Percentiles rank a stretch among this genome's conserved stretches.
These are phyloP conservation scores for Sordariomycetes sp. DNA, from an alignment of 2,329 filamentous ascomycete species.

Conservation along the genomic window DNA sequence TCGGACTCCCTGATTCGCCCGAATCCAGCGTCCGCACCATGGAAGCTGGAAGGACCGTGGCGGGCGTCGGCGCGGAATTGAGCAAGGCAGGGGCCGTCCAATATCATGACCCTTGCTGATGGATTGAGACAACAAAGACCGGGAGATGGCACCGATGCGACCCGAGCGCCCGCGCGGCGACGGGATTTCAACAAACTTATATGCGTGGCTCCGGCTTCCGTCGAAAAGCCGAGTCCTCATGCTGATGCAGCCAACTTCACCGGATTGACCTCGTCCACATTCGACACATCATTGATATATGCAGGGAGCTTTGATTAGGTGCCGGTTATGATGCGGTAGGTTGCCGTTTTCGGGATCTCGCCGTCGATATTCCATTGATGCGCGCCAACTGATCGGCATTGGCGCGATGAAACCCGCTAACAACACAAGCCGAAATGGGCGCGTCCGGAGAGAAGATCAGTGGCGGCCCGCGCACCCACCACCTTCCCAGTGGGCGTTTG, in stretches of 20 bases:
- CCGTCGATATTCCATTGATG: not conserved
- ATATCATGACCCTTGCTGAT: not conserved
- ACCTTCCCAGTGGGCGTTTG: no score
- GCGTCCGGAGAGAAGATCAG: no score
- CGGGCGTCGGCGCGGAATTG: no score
- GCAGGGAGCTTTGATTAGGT: not conserved
- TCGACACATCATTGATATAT: not conserved
- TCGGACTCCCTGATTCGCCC: not conserved
- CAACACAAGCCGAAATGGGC: no score
- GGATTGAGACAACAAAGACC: not conserved
- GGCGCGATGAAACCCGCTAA: no score
- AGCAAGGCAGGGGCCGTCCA: no score
- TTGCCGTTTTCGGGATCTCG: not conserved
- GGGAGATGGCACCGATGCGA: no score
- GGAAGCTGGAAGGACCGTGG: not conserved
- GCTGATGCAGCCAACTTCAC: not conserved
- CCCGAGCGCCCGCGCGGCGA: no score
- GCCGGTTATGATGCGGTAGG: not conserved
- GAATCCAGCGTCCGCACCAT: not conserved
- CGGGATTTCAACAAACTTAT: not conserved
- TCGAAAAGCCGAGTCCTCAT: not conserved
- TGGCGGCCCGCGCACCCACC: no score
- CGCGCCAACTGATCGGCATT: no score
- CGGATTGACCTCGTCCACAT: no score
- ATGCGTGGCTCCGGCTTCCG: not conserved